Base-by-base conservation (phyloP, 768 basidiomycete species). In the Glaciozyma antarctica region DNA sequence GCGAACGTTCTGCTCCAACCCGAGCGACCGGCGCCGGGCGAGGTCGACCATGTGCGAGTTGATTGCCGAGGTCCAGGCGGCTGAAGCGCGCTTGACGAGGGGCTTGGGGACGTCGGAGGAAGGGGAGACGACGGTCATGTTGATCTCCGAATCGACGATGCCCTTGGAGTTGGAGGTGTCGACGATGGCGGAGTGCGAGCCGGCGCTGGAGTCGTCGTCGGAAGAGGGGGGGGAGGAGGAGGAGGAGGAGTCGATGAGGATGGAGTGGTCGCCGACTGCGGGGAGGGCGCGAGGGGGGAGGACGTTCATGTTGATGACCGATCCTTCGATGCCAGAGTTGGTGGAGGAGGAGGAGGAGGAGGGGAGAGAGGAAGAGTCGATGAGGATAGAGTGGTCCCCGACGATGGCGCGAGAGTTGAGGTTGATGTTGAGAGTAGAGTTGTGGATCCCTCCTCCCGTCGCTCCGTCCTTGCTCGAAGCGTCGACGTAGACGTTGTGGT, bases 401-500 rank as follows among this genome's bases (percentile, higher is more conserved):
- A 69, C 60, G 10, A n/a, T 5, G 26, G 64, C 58, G 24, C 57
- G 63, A 41, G 62, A 47, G 63, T 70, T 61, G 69, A 70, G 61
- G 69, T 70, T 67, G 65, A 70, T 65, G 69, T 70, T 70, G 60
- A 70, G 28, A 2, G 65, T 67, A 45, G 63, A 64, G 65, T 70
- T 67, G 61, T 67, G 63, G 58, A 70, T 64, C 3, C 69, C 69
- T 44, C 69, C 69, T 2, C 55, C 19, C 43, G 54, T 60, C 24
- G 60, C 63, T 1, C 30, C 15, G 13, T 64, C 65, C 24, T 45
- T 41, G 16, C 65, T 58, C 15, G 69, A 66, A 5, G 69, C 69
- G 58, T 70, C 69, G 52, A 70, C 67, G 65, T 67, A 49, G 43
- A 70, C 65, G 61, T 70, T 70, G 63, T 70, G 69, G 69, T 70